Evolutionary conservation across 371 early-diverging fungal species (phyloP), one percentile per base, ranked within the genome.

Genomic region (Lichtheimia corymbifera): DNA sequence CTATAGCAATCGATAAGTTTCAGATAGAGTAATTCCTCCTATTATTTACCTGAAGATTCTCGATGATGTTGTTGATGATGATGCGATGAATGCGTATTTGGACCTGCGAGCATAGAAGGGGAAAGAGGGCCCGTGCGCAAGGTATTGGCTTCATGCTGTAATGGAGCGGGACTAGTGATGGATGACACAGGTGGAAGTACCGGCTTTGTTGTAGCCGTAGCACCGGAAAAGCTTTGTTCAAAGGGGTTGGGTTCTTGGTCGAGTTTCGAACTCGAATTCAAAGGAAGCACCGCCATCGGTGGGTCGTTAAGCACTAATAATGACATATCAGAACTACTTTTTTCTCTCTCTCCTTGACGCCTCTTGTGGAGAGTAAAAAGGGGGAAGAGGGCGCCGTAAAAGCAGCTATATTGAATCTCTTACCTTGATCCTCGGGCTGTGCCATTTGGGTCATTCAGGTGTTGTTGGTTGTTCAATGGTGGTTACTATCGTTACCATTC

Each of bases 181-280:
- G 72, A 62, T 27, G 82, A 74, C 17, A 78, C 77, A 43, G 82
- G 69, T 40, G 79, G 79, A 42, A 79, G 47, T 53, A 64, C 49
- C 52, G 62, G 63, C 30, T 52, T 63, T 52, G 62, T 47, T 4
- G 57, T 59, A 9, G 13, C 52, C 5, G 59, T 64, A 58, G 20
- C 68, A 43, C 82, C 73, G 5, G 90, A 86, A 65, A 93, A 93
- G 61, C 90, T 91, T 62, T 90, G 85, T 64, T 92, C 94, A 64
- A 94, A 94, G 27, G 92, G 93, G 75, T 94, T 94, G 25, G 91
- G 91, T 58, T 94, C 94, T 63, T 85, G 78, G 69, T 90, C 88
- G 53, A 92, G 80, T 63, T 92, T 92, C 18, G 84, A 64, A 50
- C 72, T 71, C 13, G 79, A 67, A 58, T 73, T 71, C 6, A 77